phyloP scores from a whole-genome alignment of 805 yeast species.

The Spencermartinsiella europaea region DNA sequence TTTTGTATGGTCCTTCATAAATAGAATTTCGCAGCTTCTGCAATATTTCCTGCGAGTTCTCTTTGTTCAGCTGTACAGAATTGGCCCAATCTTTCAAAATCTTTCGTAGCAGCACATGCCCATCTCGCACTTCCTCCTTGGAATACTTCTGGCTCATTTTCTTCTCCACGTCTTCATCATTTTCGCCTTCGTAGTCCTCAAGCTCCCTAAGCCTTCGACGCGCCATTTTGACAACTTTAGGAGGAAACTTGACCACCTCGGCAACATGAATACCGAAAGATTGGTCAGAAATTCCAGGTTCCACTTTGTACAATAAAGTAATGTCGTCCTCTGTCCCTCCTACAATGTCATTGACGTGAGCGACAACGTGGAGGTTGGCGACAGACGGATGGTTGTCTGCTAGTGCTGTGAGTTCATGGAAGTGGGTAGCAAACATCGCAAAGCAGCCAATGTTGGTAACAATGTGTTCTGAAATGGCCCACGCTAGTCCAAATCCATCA shows the following conservation, averaged over 20 bases:
- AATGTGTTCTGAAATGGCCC: conserved; percentile 89
- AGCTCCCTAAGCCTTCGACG: conserved; percentile 88
- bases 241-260: conserved; percentile 88
- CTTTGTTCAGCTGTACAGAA: conserved; percentile 11
- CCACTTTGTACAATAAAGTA: conserved; percentile 88
- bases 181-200: conserved; percentile 51
- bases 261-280: conserved; percentile 98
- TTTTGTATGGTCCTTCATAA: conserved; percentile 7
- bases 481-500: conserved; percentile 97
- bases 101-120: conserved; percentile 45
- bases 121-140: conserved; percentile 47
- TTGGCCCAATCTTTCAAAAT: conserved; percentile 38
- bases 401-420: conserved; percentile 87
- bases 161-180: conserved; percentile 31
- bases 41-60: conserved; percentile 10
- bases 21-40: conserved; percentile 11
- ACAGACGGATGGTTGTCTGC: conserved; percentile 58
- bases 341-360: conserved; percentile 54
- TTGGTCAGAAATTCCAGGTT: conserved; percentile 90
- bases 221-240: conserved; percentile 88
- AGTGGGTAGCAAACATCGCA: conserved; percentile 92
- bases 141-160: conserved; percentile 45
- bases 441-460: conserved; percentile 68
- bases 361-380: conserved; percentile 84
- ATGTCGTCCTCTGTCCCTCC: conserved; percentile 49